These are phyloP conservation scores for Periconia sp. DNA, from an alignment of 2,329 filamentous ascomycete genomes.

Conservation along the genomic window DNA sequence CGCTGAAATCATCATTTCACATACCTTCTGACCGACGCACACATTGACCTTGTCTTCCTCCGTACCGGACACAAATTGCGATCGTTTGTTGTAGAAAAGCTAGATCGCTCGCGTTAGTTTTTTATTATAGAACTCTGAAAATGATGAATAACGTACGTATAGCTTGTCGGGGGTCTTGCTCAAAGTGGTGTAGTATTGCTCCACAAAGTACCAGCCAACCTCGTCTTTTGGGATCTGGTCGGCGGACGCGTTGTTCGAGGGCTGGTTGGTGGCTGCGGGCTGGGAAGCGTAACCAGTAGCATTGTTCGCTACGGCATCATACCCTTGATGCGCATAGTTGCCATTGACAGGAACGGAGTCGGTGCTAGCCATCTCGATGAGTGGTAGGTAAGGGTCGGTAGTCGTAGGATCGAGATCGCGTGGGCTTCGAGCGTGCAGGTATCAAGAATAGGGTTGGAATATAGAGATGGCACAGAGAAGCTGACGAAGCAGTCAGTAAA, in stretches of 20 bases:
- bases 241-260: conserved; percentile 28
- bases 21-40: conserved; percentile 82
- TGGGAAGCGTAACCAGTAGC: conserved; percentile 30
- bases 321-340: conserved; percentile 48
- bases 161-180: conserved; percentile 94
- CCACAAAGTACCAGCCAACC: conserved; percentile 98
- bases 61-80: conserved; percentile 88
- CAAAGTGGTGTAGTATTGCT: conserved; percentile 98
- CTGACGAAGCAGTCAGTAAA: neutral
- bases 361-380: conserved; percentile 36
- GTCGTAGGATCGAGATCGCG: conserved; percentile 4
- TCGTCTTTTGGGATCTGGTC: conserved; percentile 75
- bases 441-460: neutral
- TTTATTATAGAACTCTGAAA: neutral
- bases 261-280: conserved; percentile 27
- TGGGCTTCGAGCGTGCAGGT: neutral
- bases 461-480: neutral
- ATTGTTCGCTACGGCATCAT: conserved; percentile 40
- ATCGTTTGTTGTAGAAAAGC: conserved; percentile 95
- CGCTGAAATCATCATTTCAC: conserved; percentile 31
- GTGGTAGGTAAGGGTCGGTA: conserved; percentile 10
- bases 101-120: conserved; percentile 24
- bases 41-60: conserved; percentile 89
- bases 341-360: conserved; percentile 50
- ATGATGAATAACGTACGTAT: conserved; percentile 53